Evolutionary conservation across 2,329 filamentous ascomycete species (phyloP).

Genomic region (Simplicillium aogashimaense): DNA sequence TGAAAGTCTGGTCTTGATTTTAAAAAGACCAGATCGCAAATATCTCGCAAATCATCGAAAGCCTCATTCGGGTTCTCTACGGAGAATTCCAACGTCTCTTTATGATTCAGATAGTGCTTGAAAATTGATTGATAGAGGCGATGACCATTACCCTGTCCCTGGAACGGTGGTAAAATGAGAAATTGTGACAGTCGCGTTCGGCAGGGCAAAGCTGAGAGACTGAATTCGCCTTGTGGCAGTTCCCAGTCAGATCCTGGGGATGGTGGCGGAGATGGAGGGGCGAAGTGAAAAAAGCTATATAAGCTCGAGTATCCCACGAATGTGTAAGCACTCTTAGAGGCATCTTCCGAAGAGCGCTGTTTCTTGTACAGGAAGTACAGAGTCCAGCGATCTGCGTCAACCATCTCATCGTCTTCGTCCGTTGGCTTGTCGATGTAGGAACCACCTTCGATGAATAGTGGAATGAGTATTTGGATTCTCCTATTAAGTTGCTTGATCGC

Average conservation of each 20-base stretch:
- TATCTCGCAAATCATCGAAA: slow-evolving; percentile 72
- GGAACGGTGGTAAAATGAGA: slow-evolving; percentile 79
- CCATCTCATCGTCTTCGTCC: slow-evolving; percentile 56
- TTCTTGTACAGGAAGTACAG: slow-evolving; percentile 80
- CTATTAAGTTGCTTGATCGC: slow-evolving; percentile 62
- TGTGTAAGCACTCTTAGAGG: slow-evolving; percentile 52
- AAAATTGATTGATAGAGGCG: slow-evolving; percentile 77
- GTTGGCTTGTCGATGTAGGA: slow-evolving; percentile 49
- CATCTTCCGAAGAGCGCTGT: slow-evolving; percentile 28
- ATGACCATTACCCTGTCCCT: slow-evolving; percentile 68
- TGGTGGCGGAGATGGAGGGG: slow-evolving; percentile 32
- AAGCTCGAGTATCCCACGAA: slow-evolving; percentile 87
- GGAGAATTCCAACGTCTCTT: slow-evolving; percentile 71
- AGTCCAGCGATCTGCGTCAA: slow-evolving; percentile 77
- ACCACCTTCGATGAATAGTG: slow-evolving; percentile 91
- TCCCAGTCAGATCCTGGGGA: slow-evolving; percentile 29
- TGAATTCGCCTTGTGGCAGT: slow-evolving; percentile 32
- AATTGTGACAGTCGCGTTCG: slow-evolving; percentile 89
- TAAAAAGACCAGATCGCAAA: slow-evolving; percentile 60
- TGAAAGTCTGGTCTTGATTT: slow-evolving; percentile 48
- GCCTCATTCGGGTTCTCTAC: slow-evolving; percentile 89
- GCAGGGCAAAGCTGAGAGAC: slow-evolving; percentile 55
- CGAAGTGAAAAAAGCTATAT: slow-evolving; percentile 71
- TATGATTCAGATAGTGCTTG: slow-evolving; percentile 52
- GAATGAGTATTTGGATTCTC: slow-evolving; percentile 73